These are phyloP conservation scores for Aureobasidium pullulans DNA, from an alignment of 2,329 filamentous ascomycete species.

Conservation along the genomic window DNA sequence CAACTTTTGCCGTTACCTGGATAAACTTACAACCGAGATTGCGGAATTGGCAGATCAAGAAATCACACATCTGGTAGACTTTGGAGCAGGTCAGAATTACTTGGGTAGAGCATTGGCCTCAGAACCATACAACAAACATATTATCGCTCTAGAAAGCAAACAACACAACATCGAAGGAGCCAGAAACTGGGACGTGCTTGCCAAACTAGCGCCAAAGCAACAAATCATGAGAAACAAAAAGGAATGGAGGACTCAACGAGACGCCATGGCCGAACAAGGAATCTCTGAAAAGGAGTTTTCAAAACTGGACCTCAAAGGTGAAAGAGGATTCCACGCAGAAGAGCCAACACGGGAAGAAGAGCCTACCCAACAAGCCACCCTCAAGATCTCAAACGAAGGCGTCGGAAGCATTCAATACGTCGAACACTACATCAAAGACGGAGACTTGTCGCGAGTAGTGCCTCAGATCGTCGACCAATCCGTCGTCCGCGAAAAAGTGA, in stretches of 20 bases:
- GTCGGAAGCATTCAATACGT: conserved; percentile 71
- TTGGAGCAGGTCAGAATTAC: conserved; percentile 95
- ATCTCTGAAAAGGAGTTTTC: not conserved
- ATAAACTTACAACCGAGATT: conserved; percentile 55
- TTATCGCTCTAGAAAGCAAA: conserved; percentile 84
- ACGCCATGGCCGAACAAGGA: not conserved
- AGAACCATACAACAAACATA: conserved; percentile 74
- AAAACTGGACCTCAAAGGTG: conserved; percentile 8
- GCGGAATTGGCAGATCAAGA: conserved; percentile 32
- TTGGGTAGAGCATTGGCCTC: conserved; percentile 81
- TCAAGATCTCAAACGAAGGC: conserved; percentile 52
- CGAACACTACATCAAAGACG: conserved; percentile 64
- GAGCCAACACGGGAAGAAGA: conserved; percentile 13
- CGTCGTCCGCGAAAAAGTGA: conserved; percentile 6
- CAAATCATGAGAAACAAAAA: conserved; percentile 79
- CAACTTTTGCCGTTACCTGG: conserved; percentile 81
- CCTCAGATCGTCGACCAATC: conserved; percentile 44
- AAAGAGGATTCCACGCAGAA: conserved; percentile 13
- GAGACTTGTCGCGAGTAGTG: conserved; percentile 63
- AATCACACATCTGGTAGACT: conserved; percentile 87
- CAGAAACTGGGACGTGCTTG: conserved; percentile 73
- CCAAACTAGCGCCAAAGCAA: conserved; percentile 66
- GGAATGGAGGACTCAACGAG: conserved; percentile 51
- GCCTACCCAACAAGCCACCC: conserved; percentile 35
- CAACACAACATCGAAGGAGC: conserved; percentile 82